Base-by-base conservation (phyloP, 208 protist genomes). In the Trypanosoma grayi region DNA sequence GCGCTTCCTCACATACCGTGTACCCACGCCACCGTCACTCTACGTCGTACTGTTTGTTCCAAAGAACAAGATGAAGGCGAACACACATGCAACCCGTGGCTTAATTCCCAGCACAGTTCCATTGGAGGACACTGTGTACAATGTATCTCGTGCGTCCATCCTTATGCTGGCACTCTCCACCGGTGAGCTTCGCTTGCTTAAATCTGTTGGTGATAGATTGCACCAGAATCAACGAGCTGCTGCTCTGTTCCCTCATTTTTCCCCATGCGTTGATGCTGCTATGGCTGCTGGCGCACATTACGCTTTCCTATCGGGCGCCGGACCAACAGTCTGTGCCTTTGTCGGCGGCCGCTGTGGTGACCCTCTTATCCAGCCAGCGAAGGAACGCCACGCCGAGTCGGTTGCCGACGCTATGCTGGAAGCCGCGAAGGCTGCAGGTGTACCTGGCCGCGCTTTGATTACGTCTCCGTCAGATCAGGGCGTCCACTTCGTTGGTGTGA, bases 31-130 rank as follows among this genome's bases (percentile, higher is more conserved):
- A 30, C 47, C 72, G 2, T 80, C 79, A 54, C 57, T 97, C 10
- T 87, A 85, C 3, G 66, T 93, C 14, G 87, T 97, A 8, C 70
- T 98, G 30, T 96, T 98, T 60, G 73, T 96, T 5, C 93, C 93
- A 14, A 71, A 95, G 54, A 79, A 82, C 25, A 75, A 83, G 22
- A 93, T 90, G 82, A 93, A 93, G 76, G 79, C 73, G n/a, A 86
- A 86, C 66, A 97, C 91, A n/a, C 73, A 83, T 27, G 77, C 88
- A 25, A 88, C 91, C 14, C 86, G 92, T 22, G 80, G 79, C 10
- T 69, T 97, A 25, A 70, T 97, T n/a, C 74, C 82, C 22, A 46
- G 47, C 34, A 77, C 68, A 47, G 69, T 95, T 30, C 50, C 83
- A 1, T 77, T 92, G 30, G 47, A 69, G 43, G 81, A 97, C 48